Conservation (phyloP, 768 basidiomycete genomes). For the Tylopilus sp. region DNA sequence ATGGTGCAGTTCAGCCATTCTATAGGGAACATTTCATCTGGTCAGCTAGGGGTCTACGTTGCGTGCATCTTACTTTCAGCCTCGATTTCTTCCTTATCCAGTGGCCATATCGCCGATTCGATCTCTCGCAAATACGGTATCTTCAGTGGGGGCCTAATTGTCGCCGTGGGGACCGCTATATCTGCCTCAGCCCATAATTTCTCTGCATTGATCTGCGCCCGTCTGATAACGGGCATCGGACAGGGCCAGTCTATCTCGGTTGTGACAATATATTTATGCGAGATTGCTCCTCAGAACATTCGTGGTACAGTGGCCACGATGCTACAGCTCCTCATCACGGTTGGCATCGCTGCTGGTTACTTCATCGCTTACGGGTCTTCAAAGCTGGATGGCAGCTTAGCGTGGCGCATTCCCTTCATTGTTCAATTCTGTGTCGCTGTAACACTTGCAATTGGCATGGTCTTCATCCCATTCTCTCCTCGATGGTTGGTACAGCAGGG, state of each 20-base stretch:
- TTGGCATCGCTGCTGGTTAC: slow-evolving; percentile 39
- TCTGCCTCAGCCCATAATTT: slow-evolving; percentile 36
- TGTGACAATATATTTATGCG: slow-evolving; percentile 38
- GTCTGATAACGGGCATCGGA: slow-evolving; percentile 45
- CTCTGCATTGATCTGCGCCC: slow-evolving; percentile 39
- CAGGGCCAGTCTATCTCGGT: slow-evolving; percentile 45
- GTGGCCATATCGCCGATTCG: slow-evolving; percentile 43
- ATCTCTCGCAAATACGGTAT: slow-evolving; percentile 47
- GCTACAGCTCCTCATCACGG: slow-evolving; percentile 41
- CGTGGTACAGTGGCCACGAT: slow-evolving; percentile 40
- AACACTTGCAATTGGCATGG: slow-evolving; percentile 22
- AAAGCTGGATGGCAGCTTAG: slow-evolving; percentile 18
- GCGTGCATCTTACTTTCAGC: slow-evolving; percentile 43
- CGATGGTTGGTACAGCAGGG: slow-evolving; percentile 33
- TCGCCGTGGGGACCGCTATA: slow-evolving; percentile 39
- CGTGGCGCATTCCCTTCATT: slow-evolving; percentile 30
- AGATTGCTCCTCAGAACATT: slow-evolving; percentile 40
- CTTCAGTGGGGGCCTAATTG: slow-evolving; percentile 39
- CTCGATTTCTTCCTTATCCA: slow-evolving; percentile 35
- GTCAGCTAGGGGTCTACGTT: slow-evolving; percentile 42
- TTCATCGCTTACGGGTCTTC: slow-evolving; percentile 27
- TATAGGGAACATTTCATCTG: slow-evolving; percentile 36
- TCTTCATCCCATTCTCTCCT: slow-evolving; percentile 19
- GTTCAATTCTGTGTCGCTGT: slow-evolving; percentile 21
- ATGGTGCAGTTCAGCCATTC: slow-evolving; percentile 40